Evolutionary conservation across 2,329 filamentous ascomycete species (phyloP).

Genomic region (Aspergillus luchuensis): DNA sequence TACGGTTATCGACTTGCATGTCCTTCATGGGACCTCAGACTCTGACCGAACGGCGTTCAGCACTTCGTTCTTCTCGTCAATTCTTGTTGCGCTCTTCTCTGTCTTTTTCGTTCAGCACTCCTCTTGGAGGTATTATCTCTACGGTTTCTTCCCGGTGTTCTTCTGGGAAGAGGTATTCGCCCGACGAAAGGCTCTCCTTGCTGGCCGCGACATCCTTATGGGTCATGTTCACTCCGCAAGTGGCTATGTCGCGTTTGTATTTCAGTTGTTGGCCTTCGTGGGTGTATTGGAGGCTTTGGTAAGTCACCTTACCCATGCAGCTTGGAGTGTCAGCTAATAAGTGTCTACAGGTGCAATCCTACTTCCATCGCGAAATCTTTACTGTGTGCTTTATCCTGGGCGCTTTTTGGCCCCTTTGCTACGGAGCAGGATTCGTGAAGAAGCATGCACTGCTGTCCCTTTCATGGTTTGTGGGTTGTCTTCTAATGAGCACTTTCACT

Average conservation of each 20-base stretch:
- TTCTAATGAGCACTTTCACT: conserved; percentile 87
- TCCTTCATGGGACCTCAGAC: conserved; percentile 70
- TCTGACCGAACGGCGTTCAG: conserved; percentile 64
- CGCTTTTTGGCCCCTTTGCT: conserved; percentile 73
- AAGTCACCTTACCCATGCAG: conserved; percentile 31
- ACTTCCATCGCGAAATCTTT: conserved; percentile 86
- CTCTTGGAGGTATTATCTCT: conserved; percentile 82
- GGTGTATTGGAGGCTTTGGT: conserved; percentile 77
- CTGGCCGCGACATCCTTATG: conserved; percentile 70
- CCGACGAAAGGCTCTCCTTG: conserved; percentile 66
- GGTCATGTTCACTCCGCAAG: conserved; percentile 65
- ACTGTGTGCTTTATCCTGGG: conserved; percentile 77
- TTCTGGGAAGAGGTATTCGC: conserved; percentile 98
- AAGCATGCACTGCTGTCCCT: conserved; percentile 64
- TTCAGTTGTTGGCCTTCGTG: conserved; percentile 70
- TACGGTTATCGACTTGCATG: conserved; percentile 83
- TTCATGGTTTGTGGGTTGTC: conserved; percentile 75
- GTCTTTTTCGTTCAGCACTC: conserved; percentile 79
- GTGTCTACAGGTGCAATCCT: conserved; percentile 74
- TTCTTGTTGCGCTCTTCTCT: conserved; percentile 74
- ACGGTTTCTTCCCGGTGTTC: conserved; percentile 85
- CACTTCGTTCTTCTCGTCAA: conserved; percentile 69
- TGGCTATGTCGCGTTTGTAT: conserved; percentile 59
- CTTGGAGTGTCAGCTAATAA: background rate
- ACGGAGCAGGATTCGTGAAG: conserved; percentile 72